Evolutionary conservation across 2,329 filamentous ascomycete genomes (phyloP), one percentile per base, ranked within the genome.

Genomic region (Metarhizium robertsii): DNA sequence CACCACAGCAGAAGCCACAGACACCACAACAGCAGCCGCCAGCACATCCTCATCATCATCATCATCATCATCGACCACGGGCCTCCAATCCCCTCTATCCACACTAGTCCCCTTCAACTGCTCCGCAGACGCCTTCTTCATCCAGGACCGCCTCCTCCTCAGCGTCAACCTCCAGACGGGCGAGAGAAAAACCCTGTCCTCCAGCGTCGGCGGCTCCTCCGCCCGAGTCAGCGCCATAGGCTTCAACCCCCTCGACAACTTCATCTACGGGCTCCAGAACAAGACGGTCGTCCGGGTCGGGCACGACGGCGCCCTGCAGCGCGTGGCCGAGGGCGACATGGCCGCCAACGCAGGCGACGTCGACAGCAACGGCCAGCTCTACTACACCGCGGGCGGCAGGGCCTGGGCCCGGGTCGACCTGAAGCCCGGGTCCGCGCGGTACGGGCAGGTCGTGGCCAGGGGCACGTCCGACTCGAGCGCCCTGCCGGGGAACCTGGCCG

Each of bases 161-260:
- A 7, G 18, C 6, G 40, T 55, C 18, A 50, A 55, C 50, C 50
- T 57, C 16, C 14, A 34, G n/a, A 50, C 45, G 10, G 53, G 53
- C 45, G 2, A 3, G 6, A 38, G 1, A 1, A 11, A 5, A 11
- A 43, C 30, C n/a, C 11, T 55, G 2, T 40, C 45, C 53, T n/a
- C 2, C 25, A 14, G 11, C 4, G 34, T 53, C 18, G 46, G 43
- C 43, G 29, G 29, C 49, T 3, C 13, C 3, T 20, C 2, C 10
- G 7, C 34, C 25, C 25, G 42, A 5, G n/a, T 57, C 53, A 50
- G 53, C 50, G 42, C 50, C n/a, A 4, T 55, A 25, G 54, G 54
- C 18, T 57, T 42, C 49, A 57, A 57, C 52, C 18, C 42, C 2
- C 32, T 52, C n/a, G 55, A 57, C 53, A 48, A 50, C 43, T 51